Conservation (phyloP, 1,284 basidiomycete genomes). For the Trichosporon sp. region DNA sequence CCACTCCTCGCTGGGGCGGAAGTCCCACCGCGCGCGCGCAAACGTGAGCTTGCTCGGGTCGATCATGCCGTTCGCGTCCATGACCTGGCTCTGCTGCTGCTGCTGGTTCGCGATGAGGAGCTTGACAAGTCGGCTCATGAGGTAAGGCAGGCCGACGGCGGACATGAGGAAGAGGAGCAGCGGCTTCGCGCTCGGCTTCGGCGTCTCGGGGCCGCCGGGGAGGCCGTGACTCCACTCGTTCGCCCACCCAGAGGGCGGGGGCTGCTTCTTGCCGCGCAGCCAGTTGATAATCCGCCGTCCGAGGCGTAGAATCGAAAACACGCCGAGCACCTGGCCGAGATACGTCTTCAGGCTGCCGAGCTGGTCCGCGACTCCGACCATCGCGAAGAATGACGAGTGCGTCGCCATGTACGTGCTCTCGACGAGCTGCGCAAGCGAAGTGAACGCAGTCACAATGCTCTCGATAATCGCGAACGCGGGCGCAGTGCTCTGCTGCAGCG, state of each 20-base stretch:
- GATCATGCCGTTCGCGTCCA: slow-evolving; percentile 39
- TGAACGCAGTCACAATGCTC: slow-evolving; percentile 92
- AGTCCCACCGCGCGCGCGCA: slow-evolving; percentile 78
- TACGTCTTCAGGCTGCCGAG: slow-evolving; percentile 86
- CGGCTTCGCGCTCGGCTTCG: slow-evolving; percentile 77
- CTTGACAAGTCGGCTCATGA: slow-evolving; percentile 85
- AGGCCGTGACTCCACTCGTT: slow-evolving; percentile 45
- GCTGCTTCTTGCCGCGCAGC: slow-evolving; percentile 56
- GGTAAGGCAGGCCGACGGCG: slow-evolving; percentile 89
- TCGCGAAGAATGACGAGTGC: slow-evolving; percentile 95
- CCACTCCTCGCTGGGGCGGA: slow-evolving; percentile 66
- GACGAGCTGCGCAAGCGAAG: slow-evolving; percentile 94
- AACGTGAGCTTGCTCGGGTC: slow-evolving; percentile 68
- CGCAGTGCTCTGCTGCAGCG: slow-evolving; percentile 82
- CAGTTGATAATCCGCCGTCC: slow-evolving; percentile 47
- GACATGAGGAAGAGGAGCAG: slow-evolving; percentile 91
- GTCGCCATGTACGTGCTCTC: slow-evolving; percentile 99
- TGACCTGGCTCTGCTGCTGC: slow-evolving; percentile 25
- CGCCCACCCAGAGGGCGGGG: slow-evolving; percentile 41
- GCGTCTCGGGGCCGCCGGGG: slow-evolving; percentile 39
- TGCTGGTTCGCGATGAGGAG: slow-evolving; percentile 66
- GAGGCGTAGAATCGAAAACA: slow-evolving; percentile 85
- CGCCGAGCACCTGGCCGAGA: slow-evolving; percentile 84
- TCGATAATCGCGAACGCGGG: slow-evolving; percentile 91
- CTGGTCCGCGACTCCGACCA: slow-evolving; percentile 97